Conservation (phyloP, 176 grass and related monocot genomes). For the Pharus latifolius region DNA sequence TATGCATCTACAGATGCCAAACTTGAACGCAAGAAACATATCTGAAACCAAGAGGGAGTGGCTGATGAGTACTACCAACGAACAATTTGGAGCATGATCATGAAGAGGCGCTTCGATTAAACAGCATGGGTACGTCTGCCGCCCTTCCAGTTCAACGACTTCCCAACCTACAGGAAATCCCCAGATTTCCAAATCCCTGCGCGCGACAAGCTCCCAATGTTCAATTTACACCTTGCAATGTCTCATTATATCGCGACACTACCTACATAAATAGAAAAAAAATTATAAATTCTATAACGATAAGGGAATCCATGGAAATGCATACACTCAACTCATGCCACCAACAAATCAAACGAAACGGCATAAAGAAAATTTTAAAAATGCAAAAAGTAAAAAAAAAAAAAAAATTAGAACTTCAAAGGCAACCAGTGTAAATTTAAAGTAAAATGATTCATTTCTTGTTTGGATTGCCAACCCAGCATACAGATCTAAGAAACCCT, state of each 20-base stretch:
- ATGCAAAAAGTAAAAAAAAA: too few species aligned
- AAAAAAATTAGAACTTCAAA: too few species aligned
- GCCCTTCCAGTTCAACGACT: background rate
- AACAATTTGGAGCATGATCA: conserved; percentile 25
- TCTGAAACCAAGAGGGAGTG: background rate
- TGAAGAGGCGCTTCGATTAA: background rate
- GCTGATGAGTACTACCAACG: conserved; percentile 25
- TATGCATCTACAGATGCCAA: background rate
- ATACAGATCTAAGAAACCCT: too few species aligned
- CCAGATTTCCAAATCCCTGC: background rate
- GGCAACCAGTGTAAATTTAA: too few species aligned
- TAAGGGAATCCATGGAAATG: too few species aligned
- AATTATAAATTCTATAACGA: too few species aligned
- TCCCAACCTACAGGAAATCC: background rate
- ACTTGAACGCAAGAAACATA: background rate
- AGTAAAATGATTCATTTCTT: too few species aligned
- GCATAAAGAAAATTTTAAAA: too few species aligned
- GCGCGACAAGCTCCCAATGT: background rate
- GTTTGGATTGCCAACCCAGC: too few species aligned
- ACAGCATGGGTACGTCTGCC: background rate
- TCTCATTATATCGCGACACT: background rate
- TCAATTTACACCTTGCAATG: accelerated
- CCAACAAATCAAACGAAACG: too few species aligned
- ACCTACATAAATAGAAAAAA: too few species aligned
- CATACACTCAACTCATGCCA: too few species aligned